phyloP scores from a whole-genome alignment of 2,329 filamentous ascomycete genomes.

The Rutstroemia sp. region DNA sequence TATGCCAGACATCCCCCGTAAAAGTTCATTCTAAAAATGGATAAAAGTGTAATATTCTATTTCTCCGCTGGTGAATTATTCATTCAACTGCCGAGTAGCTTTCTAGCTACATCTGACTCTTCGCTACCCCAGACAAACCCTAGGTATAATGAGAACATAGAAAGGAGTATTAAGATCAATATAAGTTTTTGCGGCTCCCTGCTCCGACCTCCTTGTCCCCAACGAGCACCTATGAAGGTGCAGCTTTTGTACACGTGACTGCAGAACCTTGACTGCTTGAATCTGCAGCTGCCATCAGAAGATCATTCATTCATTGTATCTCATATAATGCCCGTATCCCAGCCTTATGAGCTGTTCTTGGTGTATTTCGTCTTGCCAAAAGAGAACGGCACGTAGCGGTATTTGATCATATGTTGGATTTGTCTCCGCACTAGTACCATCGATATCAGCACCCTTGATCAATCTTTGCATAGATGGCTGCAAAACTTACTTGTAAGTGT shows the following conservation, averaged over 20 bases:
- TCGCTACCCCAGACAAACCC: slow-evolving; percentile 6
- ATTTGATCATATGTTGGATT: slow-evolving; percentile 99
- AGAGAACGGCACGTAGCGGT: slow-evolving; percentile 92
- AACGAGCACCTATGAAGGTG: slow-evolving; percentile 6
- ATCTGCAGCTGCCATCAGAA: not conserved
- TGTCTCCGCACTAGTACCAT: slow-evolving; percentile 76
- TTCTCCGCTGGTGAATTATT: not conserved
- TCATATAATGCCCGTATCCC: not conserved
- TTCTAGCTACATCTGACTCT: slow-evolving; percentile 1
- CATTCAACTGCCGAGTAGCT: slow-evolving; percentile 5
- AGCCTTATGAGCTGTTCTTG: slow-evolving; percentile 45
- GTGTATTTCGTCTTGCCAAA: slow-evolving; percentile 80
- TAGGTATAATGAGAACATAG: slow-evolving; percentile 15
- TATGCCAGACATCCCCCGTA: not conserved
- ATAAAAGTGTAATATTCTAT: not conserved
- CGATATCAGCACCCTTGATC: slow-evolving; percentile 9
- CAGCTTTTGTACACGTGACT: slow-evolving; percentile 13
- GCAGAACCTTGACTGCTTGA: slow-evolving; percentile 7
- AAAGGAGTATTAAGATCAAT: slow-evolving; percentile 20
- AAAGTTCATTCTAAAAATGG: not conserved
- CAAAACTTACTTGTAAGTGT: slow-evolving; percentile 76
- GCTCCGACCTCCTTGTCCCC: not conserved
- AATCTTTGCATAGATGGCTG: not conserved
- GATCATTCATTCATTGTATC: not conserved
- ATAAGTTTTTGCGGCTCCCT: slow-evolving; percentile 11